phyloP scores from a whole-genome alignment of 2,329 filamentous ascomycete genomes.

The Talaromyces islandicus region DNA sequence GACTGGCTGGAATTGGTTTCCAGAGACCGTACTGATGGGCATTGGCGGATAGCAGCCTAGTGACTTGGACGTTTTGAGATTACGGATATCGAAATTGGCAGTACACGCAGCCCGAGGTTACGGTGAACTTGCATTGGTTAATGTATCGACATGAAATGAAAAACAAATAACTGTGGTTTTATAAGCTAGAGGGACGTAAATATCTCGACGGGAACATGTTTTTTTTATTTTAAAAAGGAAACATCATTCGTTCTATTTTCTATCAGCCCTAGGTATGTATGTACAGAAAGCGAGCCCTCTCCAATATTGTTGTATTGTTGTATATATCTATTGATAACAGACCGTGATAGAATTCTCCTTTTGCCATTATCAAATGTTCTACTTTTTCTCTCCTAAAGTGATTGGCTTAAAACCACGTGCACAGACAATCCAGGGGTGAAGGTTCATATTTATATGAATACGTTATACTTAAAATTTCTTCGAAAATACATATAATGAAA shows the following conservation, averaged over 20 bases:
- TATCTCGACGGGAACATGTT: neutral
- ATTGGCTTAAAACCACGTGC: too few species aligned
- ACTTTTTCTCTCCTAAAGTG: neutral
- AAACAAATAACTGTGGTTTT: neutral
- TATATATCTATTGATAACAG: neutral
- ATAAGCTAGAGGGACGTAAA: neutral
- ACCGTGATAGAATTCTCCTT: too few species aligned
- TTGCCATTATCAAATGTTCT: neutral
- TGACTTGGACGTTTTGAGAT: neutral
- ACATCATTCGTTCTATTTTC: too few species aligned
- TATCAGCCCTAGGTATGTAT: too few species aligned
- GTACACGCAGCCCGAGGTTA: neutral
- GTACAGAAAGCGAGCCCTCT: too few species aligned
- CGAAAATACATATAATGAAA: too few species aligned
- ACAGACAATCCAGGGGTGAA: too few species aligned
- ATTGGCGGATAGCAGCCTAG: neutral
- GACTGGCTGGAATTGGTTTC: neutral
- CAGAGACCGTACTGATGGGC: constrained; percentile 6
- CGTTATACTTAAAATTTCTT: too few species aligned
- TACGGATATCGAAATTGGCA: neutral
- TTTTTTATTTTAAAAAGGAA: too few species aligned
- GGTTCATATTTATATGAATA: too few species aligned
- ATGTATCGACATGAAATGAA: neutral
- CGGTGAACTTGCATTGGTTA: neutral
- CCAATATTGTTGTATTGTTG: neutral